Evolutionary conservation across 495 filamentous ascomycete genomes (phyloP).

Genomic region (Neurospora sp.): DNA sequence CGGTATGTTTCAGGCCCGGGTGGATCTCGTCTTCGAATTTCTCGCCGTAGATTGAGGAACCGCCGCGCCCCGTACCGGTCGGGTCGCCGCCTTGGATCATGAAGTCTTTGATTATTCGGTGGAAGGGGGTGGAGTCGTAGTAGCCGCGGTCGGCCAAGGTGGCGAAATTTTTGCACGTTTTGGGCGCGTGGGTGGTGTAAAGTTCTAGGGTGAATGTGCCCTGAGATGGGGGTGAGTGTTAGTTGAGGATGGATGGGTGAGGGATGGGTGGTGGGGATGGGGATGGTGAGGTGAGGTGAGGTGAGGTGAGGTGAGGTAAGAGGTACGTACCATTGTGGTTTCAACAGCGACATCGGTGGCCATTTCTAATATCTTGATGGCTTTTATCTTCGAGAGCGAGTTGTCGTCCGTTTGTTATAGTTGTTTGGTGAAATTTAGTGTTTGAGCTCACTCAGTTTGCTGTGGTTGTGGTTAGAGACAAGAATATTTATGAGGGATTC

Average conservation of each 20-base stretch:
- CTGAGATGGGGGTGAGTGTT: conserved; percentile 27
- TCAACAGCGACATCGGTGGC: conserved; percentile 66
- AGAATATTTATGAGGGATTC: background rate
- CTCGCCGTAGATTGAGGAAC: conserved; percentile 81
- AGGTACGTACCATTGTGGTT: conserved; percentile 47
- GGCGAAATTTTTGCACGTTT: conserved; percentile 82
- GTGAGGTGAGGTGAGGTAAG: background rate
- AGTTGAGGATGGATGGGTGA: background rate
- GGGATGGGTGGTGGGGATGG: conserved; percentile 10
- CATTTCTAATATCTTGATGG: conserved; percentile 33
- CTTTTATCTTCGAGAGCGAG: background rate
- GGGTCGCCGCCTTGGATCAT: conserved; percentile 97
- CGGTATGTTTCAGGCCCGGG: conserved; percentile 74
- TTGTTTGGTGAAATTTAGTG: background rate
- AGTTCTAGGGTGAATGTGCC: conserved; percentile 82
- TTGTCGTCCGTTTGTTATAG: background rate
- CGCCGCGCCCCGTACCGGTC: conserved; percentile 89
- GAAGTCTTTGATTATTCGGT: conserved; percentile 91
- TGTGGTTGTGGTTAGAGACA: background rate
- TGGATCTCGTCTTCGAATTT: conserved; percentile 91
- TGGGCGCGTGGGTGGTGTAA: conserved; percentile 45
- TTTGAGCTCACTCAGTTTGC: background rate
- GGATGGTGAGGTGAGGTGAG: background rate
- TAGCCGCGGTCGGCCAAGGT: conserved; percentile 71
- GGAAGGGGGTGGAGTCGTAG: conserved; percentile 78